A percentile compares a stretch with the other conserved stretches of the same genome.
phyloP scores from a whole-genome alignment of 1,139 yeast genomes.

The Wickerhamomyces sp. region DNA sequence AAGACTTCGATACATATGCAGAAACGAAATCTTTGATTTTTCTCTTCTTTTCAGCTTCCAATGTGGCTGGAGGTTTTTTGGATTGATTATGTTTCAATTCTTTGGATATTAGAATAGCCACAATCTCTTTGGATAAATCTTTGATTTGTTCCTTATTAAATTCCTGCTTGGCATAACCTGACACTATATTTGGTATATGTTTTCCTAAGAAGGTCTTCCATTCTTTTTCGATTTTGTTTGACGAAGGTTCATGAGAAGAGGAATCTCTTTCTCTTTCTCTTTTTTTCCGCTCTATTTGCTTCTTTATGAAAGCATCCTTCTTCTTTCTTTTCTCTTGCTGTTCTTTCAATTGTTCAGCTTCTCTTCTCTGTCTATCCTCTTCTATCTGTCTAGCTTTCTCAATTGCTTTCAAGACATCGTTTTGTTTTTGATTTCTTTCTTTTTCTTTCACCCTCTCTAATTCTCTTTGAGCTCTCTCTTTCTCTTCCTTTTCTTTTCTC shows the following conservation, averaged over 20 bases:
- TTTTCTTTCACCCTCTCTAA: conserved; percentile 6
- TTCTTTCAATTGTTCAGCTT: conserved; percentile 20
- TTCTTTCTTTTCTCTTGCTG: conserved; percentile 25
- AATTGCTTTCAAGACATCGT: conserved; percentile 13
- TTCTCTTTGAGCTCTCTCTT: conserved; percentile 6
- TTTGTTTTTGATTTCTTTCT: conserved; percentile 6
- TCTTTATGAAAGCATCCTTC: conserved; percentile 26
- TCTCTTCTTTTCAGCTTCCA: conserved; percentile 57
- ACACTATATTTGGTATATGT: conserved; percentile 74
- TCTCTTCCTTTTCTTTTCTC: conserved; percentile 11
- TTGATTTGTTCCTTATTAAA: conserved; percentile 74
- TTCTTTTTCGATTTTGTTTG: conserved; percentile 31
- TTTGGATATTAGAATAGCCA: conserved; percentile 55
- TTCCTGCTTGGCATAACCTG: conserved; percentile 54
- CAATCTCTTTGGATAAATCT: conserved; percentile 75
- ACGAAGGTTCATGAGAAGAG: conserved; percentile 2
- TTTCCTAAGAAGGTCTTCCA: conserved; percentile 70
- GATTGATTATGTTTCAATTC: conserved; percentile 46
- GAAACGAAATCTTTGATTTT: conserved; percentile 65
- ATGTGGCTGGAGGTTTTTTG: conserved; percentile 47
- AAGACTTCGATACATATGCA: conserved; percentile 70
- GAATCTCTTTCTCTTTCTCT: conserved; percentile 15
- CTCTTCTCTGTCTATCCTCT: conserved; percentile 13
- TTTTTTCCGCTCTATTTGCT: conserved; percentile 16
- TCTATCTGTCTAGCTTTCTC: conserved; percentile 18